These are phyloP conservation scores for Lactifluus volemus DNA, from an alignment of 768 basidiomycete genomes.

Conservation along the genomic window DNA sequence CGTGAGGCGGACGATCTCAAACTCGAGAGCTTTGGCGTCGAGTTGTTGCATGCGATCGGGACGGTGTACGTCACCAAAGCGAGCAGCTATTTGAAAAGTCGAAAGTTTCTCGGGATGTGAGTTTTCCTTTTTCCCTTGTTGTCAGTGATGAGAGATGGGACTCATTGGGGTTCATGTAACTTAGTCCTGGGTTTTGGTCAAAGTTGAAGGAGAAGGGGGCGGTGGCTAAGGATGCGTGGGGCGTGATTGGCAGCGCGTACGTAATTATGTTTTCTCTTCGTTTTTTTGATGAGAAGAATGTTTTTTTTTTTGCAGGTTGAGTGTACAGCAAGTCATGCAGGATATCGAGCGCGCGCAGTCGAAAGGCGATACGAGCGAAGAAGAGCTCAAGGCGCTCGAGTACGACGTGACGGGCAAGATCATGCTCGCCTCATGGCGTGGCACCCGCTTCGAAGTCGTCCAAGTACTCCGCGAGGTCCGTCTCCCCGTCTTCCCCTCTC, in stretches of 20 bases:
- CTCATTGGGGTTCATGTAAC: not conserved
- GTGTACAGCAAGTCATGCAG: constrained; percentile 72
- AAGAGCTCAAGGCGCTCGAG: constrained; percentile 77
- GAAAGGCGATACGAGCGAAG: constrained; percentile 83
- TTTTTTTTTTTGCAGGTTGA: constrained; percentile 34
- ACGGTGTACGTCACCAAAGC: constrained; percentile 91
- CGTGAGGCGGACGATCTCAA: constrained; percentile 92
- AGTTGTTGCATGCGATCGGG: constrained; percentile 88
- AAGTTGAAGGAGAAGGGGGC: constrained; percentile 90
- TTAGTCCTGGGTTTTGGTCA: constrained; percentile 75
- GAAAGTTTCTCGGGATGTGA: constrained; percentile 84
- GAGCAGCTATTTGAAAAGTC: constrained; percentile 82
- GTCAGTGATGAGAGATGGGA: too few species aligned
- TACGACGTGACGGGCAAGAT: constrained; percentile 94
- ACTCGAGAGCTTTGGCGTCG: constrained; percentile 94
- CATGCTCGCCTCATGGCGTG: constrained; percentile 95
- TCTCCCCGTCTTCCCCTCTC: constrained; percentile 10
- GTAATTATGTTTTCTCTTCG: constrained; percentile 24
- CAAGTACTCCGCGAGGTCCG: constrained; percentile 73
- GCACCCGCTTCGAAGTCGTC: constrained; percentile 89
- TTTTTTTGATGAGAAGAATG: too few species aligned
- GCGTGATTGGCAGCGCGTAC: constrained; percentile 91
- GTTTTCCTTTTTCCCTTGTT: constrained; percentile 25
- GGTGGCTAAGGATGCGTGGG: constrained; percentile 94
- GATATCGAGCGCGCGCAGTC: constrained; percentile 89